Conservation (phyloP, 225 moss, liverwort and hornwort species). For the Sphagnum tenellum region DNA sequence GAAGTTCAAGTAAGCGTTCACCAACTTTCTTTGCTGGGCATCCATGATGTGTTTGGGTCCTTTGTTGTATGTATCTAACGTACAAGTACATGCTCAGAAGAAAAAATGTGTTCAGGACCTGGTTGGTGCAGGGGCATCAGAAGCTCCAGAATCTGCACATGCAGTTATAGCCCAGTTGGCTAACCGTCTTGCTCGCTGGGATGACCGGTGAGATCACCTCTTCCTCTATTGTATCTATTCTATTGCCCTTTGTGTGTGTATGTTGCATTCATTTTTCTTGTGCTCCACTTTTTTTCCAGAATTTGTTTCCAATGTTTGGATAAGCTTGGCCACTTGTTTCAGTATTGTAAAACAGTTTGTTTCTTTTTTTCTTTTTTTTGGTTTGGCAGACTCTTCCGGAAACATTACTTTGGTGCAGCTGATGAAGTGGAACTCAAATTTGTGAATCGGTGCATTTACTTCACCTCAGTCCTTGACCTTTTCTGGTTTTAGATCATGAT, state of each 20-base stretch:
- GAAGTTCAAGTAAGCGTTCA: constrained; percentile 64
- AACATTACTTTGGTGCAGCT: constrained; percentile 85
- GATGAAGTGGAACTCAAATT: constrained; percentile 96
- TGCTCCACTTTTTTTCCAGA: no score
- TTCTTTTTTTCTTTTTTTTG: background rate
- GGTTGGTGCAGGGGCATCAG: constrained; percentile 70
- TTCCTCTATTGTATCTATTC: background rate
- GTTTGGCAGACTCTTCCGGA: constrained; percentile 55
- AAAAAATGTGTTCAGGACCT: constrained; percentile 45
- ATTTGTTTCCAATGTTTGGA: no score
- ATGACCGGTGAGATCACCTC: constrained; percentile 51
- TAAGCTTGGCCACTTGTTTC: background rate
- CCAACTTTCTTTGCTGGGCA: background rate
- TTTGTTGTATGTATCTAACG: no score
- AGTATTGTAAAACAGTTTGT: background rate
- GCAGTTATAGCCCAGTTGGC: constrained; percentile 76
- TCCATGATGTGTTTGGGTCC: no score
- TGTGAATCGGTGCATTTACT: constrained; percentile 55
- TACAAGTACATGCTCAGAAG: no score
- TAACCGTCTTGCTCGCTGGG: constrained; percentile 88
- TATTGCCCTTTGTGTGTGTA: no score
- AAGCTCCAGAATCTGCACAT: constrained; percentile 65
- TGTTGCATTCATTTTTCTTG: background rate
- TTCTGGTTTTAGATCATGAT: background rate
- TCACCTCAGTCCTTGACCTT: background rate